A percentile compares a stretch with the other conserved stretches of the same genome.
Conservation (phyloP, 2,329 filamentous ascomycete species). For the Paecilomyces formosus region DNA sequence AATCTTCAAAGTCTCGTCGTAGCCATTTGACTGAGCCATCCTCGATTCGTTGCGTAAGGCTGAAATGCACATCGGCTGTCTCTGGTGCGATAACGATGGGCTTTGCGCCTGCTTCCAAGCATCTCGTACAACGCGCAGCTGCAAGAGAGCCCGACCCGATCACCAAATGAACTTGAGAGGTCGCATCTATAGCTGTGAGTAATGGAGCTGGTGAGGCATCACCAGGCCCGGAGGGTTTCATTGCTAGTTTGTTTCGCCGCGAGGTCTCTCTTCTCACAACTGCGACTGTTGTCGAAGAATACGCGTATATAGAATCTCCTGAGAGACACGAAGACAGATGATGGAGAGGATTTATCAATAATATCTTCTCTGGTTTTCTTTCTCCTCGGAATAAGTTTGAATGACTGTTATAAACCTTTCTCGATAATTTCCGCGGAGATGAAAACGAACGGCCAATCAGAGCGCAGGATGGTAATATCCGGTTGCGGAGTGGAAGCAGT, state of each 20-base stretch:
- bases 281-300: background rate
- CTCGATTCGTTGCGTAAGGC: constrained; percentile 40
- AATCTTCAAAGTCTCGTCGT: constrained; percentile 54
- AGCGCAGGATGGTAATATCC: background rate
- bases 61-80: constrained; percentile 53
- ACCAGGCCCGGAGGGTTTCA: constrained; percentile 22
- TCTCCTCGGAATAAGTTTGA: background rate
- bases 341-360: background rate
- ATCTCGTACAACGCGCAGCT: constrained; percentile 72
- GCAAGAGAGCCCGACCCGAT: constrained; percentile 82
- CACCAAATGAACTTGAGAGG: constrained; percentile 63
- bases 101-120: constrained; percentile 70
- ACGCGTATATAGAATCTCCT: background rate
- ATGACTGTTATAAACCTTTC: background rate
- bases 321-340: background rate
- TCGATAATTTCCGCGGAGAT: background rate
- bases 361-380: background rate
- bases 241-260: constrained; percentile 8
- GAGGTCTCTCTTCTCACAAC: background rate
- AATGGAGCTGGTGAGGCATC: constrained; percentile 20
- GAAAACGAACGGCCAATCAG: background rate
- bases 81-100: constrained; percentile 72
- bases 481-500: background rate
- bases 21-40: constrained; percentile 37
- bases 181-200: constrained; percentile 33